These are phyloP conservation scores for Mortierella antarctica DNA, from an alignment of 192 early-diverging fungal species.

Conservation along the genomic window DNA sequence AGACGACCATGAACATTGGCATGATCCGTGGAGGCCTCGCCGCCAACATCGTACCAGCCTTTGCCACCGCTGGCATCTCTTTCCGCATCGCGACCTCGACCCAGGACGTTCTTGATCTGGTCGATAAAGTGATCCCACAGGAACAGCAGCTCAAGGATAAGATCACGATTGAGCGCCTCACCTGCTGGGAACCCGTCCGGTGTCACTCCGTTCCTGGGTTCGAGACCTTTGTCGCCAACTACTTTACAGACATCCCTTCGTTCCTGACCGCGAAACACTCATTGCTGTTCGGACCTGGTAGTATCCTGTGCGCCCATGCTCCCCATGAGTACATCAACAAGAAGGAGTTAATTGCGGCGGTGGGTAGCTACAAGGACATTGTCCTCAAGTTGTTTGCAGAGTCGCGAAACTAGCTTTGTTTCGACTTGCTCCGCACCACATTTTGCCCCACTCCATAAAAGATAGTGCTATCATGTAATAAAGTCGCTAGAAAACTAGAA, in stretches of 20 bases:
- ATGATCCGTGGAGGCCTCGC: conserved; percentile 57
- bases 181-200: conserved; percentile 56
- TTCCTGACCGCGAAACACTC: conserved; percentile 44
- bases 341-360: conserved; percentile 49
- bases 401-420: not conserved
- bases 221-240: conserved; percentile 51
- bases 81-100: conserved; percentile 58
- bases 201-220: conserved; percentile 52
- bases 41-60: conserved; percentile 60
- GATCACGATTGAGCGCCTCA: conserved; percentile 38
- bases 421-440: no score
- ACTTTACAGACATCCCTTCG: conserved; percentile 54
- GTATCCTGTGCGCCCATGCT: conserved; percentile 51
- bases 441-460: no score
- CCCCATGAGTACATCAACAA: conserved; percentile 54
- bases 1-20: conserved; percentile 61
- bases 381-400: conserved; percentile 44
- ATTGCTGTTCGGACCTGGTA: conserved; percentile 51
- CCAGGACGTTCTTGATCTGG: conserved; percentile 46
- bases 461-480: no score
- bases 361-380: conserved; percentile 56
- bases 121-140: conserved; percentile 28
- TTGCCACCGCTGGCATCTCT: conserved; percentile 53
- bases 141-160: conserved; percentile 42
- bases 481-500: no score